phyloP scores from a whole-genome alignment of 1,139 yeast genomes.

The Suhomyces wounanorum region DNA sequence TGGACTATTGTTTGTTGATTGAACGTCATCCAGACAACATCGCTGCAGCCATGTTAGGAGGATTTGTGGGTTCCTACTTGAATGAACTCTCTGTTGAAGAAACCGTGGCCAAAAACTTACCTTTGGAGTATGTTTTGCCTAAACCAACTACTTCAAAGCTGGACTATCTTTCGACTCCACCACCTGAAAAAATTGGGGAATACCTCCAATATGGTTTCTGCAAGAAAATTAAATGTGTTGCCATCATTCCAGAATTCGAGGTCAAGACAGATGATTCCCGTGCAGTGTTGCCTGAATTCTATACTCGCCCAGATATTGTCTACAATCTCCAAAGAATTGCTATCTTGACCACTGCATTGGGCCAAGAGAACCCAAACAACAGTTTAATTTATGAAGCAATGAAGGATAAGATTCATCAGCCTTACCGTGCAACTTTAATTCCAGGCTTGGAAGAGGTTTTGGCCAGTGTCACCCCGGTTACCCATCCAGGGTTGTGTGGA shows the following conservation, averaged over 20 bases:
- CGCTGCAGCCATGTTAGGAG: conserved; percentile 99
- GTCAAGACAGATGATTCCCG: conserved; percentile 90
- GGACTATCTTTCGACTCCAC: conserved; percentile 36
- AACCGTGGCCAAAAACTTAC: conserved; percentile 72
- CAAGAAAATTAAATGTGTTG: conserved; percentile 77
- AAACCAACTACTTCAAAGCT: conserved; percentile 72
- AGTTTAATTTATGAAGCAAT: conserved; percentile 86
- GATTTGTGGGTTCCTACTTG: conserved; percentile 92
- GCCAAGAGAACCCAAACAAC: conserved; percentile 79
- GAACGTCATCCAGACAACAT: conserved; percentile 98
- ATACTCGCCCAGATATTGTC: conserved; percentile 79
- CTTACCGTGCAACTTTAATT: conserved; percentile 84
- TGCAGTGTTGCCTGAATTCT: conserved; percentile 80
- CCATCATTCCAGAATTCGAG: conserved; percentile 91
- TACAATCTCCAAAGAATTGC: conserved; percentile 70
- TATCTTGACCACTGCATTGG: conserved; percentile 60
- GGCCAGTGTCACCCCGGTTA: conserved; percentile 75
- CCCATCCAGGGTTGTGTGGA: conserved; percentile 85
- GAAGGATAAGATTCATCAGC: conserved; percentile 97
- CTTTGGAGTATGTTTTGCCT: conserved; percentile 81
- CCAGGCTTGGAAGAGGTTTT: conserved; percentile 89
- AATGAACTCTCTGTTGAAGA: conserved; percentile 76
- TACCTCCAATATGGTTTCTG: conserved; percentile 87
- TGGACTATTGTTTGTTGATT: conserved; percentile 93
- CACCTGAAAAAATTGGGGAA: conserved; percentile 87